Base-by-base conservation (phyloP, 768 basidiomycete species). In the Lyophyllum decastes region DNA sequence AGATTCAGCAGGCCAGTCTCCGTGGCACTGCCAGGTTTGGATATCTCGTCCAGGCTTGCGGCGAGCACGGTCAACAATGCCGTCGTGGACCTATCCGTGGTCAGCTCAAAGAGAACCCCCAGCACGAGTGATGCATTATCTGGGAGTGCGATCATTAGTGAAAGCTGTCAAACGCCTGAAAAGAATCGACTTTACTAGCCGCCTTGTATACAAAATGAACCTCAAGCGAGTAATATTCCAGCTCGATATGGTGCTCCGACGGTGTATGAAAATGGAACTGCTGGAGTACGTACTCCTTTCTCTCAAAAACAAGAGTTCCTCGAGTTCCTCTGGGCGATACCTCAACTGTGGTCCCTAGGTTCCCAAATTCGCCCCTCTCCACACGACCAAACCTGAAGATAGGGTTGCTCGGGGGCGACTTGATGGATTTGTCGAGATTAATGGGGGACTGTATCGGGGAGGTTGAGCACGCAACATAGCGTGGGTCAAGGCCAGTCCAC, bases 191-290 rank as follows among this genome's bases (percentile, higher is more conserved):
- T 30, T n/a, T 7, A 54, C 53, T 52, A 35, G 53, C 46, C 0
- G 33, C 43, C 24, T 47, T 33, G 52, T 59, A 51, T 12, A 62
- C 61, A 8, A 62, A 30, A 41, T 62, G 61, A 41, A 62, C 54
- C 41, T 62, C 58, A 8, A 62, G 33, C 8, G 61, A 51, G 38
- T 25, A 59, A 33, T 54, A 62, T n/a, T 53, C 55, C 2, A 45
- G 22, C 2, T 51, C 24, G 26, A 62, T 44, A 2, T 16, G 55
- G 33, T 62, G 61, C 35, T 62, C 58, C 19, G 55, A 51, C 7
- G 61, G 61, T 8, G 61, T 54, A 38, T 62, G 61, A 40, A 62
- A 62, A 27, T 62, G 61, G 48, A 62, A 59, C n/a, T 41, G 17
- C 40, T 19, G 16, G 7, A n/a, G n/a, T 10, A 41, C 40, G 19